These are phyloP conservation scores for Skeletonema menzelii DNA, from an alignment of 108 stramenopile genomes.

Conservation along the genomic window DNA sequence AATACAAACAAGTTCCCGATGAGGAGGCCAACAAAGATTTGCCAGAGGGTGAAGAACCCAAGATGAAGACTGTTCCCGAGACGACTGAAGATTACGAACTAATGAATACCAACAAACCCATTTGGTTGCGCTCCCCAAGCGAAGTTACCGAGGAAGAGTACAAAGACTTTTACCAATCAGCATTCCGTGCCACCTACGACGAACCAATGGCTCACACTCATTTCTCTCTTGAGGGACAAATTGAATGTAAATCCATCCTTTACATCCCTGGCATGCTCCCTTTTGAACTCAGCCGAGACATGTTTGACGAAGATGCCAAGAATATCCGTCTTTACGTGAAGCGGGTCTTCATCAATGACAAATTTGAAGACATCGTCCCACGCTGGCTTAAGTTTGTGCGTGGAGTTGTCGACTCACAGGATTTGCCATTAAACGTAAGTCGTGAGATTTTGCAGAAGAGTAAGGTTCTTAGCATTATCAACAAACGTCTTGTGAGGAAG, in stretches of 20 bases:
- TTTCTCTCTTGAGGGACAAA: conserved; percentile 97
- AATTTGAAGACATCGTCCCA: conserved; percentile 97
- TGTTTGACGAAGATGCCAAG: conserved; percentile 95
- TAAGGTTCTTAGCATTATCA: conserved; percentile 95
- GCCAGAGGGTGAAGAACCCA: conserved; percentile 80
- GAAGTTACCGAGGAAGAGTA: conserved; percentile 94
- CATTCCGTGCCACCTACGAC: conserved; percentile 89
- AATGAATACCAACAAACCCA: conserved; percentile 95
- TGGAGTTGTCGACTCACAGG: conserved; percentile 95
- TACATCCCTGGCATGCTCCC: conserved; percentile 96
- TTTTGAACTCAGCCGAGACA: conserved; percentile 92
- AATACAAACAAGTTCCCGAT: conserved; percentile 94
- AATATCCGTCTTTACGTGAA: conserved; percentile 97
- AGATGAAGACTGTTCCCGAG: conserved; percentile 96
- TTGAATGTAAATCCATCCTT: conserved; percentile 94
- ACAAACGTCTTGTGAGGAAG: conserved; percentile 97
- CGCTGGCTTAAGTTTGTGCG: conserved; percentile 97
- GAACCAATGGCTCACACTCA: conserved; percentile 92
- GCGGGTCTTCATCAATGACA: conserved; percentile 99
- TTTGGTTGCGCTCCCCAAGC: conserved; percentile 93
- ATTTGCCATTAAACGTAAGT: conserved; percentile 95
- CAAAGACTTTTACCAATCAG: conserved; percentile 94
- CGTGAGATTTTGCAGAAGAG: conserved; percentile 98
- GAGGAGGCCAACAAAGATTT: conserved; percentile 92
- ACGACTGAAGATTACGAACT: conserved; percentile 85